Evolutionary conservation across 495 filamentous ascomycete genomes (phyloP).

Genomic region (Podospora sp.): DNA sequence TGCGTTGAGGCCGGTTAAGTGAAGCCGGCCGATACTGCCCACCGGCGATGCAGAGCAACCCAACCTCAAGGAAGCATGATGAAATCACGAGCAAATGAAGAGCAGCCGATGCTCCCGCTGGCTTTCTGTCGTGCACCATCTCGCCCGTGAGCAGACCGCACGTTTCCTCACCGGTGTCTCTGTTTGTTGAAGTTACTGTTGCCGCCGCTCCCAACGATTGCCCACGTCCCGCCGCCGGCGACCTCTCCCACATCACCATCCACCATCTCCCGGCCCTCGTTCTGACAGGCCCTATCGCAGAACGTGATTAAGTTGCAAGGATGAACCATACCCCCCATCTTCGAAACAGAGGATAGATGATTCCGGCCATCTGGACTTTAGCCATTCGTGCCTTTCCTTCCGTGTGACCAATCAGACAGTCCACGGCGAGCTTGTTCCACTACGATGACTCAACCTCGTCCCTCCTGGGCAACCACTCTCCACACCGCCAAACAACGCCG

Average conservation of each 20-base stretch:
- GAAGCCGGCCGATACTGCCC: conserved; percentile 4
- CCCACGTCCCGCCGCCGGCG: too few species aligned
- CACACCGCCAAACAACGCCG: not conserved
- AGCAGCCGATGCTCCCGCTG: not conserved
- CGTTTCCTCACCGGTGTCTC: not conserved
- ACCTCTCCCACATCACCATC: not conserved
- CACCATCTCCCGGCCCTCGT: not conserved
- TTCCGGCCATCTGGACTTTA: conserved; percentile 19
- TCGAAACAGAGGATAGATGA: conserved; percentile 12
- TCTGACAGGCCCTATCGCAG: not conserved
- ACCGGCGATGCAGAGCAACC: conserved; percentile 16
- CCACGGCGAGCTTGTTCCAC: conserved; percentile 16
- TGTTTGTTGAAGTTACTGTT: not conserved
- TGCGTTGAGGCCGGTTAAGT: conserved; percentile 1
- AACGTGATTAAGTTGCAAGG: conserved; percentile 7
- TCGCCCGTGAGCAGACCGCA: conserved; percentile 8
- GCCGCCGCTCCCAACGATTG: not conserved
- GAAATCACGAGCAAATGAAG: conserved; percentile 13
- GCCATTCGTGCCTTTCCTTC: conserved; percentile 14
- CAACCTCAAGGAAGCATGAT: conserved; percentile 5
- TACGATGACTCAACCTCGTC: conserved; percentile 23
- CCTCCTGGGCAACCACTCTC: not conserved
- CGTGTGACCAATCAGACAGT: conserved; percentile 10
- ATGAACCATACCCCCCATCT: conserved; percentile 1
- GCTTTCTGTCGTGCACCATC: not conserved